Percentiles rank a stretch among this genome's conserved stretches.
These are phyloP conservation scores for Martensiomyces pterosporus DNA, from an alignment of 192 early-diverging fungal genomes.

Conservation along the genomic window DNA sequence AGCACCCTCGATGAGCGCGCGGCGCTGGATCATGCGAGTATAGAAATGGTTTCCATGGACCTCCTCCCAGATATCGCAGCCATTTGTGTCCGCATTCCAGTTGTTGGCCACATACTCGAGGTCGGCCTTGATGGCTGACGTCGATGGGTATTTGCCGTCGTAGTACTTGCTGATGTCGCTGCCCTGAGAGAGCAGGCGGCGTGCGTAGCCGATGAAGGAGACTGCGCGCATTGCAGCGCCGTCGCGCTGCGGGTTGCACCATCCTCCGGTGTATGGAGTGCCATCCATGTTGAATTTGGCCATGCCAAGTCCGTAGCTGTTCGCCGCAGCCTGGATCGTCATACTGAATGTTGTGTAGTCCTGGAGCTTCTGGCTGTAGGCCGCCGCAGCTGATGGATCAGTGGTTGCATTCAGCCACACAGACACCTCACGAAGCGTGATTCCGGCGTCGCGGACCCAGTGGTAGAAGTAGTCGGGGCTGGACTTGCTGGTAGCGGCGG, in stretches of 20 bases:
- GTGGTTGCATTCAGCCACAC: neutral
- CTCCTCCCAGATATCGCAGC: conserved; percentile 69
- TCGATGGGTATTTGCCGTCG: neutral
- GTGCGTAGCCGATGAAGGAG: conserved; percentile 13
- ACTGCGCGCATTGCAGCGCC: conserved; percentile 47
- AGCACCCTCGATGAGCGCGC: conserved; percentile 50
- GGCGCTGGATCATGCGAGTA: conserved; percentile 55
- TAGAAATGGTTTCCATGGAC: conserved; percentile 56
- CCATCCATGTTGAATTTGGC: conserved; percentile 54
- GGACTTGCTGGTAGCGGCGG: neutral
- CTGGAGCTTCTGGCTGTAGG: neutral
- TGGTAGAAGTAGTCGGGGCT: conserved; percentile 60
- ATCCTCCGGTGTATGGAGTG: conserved; percentile 19
- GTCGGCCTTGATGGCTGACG: conserved; percentile 48
- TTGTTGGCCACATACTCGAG: conserved; percentile 52
- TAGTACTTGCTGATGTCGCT: conserved; percentile 16
- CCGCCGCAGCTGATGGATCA: neutral
- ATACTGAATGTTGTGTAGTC: neutral
- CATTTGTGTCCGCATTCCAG: conserved; percentile 35
- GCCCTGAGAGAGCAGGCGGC: neutral
- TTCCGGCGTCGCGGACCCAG: conserved; percentile 58
- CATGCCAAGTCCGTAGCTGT: conserved; percentile 33
- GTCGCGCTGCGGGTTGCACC: conserved; percentile 58
- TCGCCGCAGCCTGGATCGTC: neutral
- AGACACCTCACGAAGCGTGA: conserved; percentile 14